These are phyloP conservation scores for Boechera stricta DNA, from an alignment of 345 rosid species.

Conservation along the genomic window DNA sequence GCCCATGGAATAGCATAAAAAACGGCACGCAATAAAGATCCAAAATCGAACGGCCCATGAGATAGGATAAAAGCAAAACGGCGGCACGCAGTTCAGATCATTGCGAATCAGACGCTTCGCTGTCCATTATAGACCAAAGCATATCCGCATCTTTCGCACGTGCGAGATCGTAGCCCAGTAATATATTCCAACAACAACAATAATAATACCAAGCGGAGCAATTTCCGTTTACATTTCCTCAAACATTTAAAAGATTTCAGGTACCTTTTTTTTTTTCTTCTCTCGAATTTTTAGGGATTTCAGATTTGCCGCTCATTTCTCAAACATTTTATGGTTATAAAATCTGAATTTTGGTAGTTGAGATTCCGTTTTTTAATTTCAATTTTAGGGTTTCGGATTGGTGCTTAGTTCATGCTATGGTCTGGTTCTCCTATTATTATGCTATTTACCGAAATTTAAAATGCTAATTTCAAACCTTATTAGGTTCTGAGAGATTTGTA, in stretches of 20 bases:
- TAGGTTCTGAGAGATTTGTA: constrained; percentile 27
- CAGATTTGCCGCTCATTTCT: constrained; percentile 28
- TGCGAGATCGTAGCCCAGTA: constrained; percentile 31
- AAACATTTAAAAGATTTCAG: neutral
- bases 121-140: constrained; percentile 24
- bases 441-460: neutral
- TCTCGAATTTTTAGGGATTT: constrained; percentile 12
- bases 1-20: too few species aligned
- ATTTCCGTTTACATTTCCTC: constrained; percentile 1
- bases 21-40: neutral
- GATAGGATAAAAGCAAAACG: neutral
- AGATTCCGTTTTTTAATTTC: neutral
- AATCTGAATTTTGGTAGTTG: constrained; percentile 6
- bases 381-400: constrained; percentile 12
- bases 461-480: neutral
- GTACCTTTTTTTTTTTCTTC: neutral
- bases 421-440: neutral
- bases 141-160: constrained; percentile 48
- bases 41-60: constrained; percentile 2
- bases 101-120: constrained; percentile 15
- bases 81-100: constrained; percentile 10
- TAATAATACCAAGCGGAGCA: neutral
- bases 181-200: neutral
- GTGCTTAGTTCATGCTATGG: neutral
- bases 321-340: neutral